Percentiles rank a stretch among this genome's conserved stretches.
phyloP scores from a whole-genome alignment of 441 rosid species.

The Corymbia citriodora region DNA sequence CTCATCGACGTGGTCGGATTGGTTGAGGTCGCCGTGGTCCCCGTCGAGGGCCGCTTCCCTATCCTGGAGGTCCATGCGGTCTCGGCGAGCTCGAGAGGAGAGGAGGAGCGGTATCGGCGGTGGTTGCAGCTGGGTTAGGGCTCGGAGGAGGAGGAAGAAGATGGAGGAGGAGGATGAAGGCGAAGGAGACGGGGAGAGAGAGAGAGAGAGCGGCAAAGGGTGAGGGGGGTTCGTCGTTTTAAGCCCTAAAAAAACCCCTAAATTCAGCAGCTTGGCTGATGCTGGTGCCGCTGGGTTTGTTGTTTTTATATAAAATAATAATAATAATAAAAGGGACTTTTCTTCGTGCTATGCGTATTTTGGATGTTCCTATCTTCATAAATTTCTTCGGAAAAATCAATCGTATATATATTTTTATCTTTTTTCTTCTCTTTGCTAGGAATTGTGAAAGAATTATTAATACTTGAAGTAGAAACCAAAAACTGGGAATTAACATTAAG shows the following conservation, averaged over 20 bases:
- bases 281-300: background rate
- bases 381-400: background rate
- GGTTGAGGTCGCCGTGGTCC: conserved; percentile 29
- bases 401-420: background rate
- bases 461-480: too few relatives aligned
- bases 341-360: background rate
- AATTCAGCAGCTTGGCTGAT: background rate
- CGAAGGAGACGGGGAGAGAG: background rate
- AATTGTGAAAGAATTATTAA: background rate
- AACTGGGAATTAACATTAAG: too few relatives aligned
- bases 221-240: background rate
- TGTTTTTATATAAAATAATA: too few relatives aligned
- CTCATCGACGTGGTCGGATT: conserved; percentile 35
- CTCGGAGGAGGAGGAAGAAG: background rate
- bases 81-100: background rate
- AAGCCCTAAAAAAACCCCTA: background rate
- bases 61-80: conserved; percentile 42
- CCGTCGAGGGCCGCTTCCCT: conserved; percentile 29
- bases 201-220: background rate
- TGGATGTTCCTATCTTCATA: background rate
- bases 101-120: background rate
- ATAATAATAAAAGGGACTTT: background rate
- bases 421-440: background rate
- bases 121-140: background rate
- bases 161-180: background rate